phyloP scores from a whole-genome alignment of 306 rosid genomes.

The barrel medic (Medicago truncatula) region MtrunA17r5.0-ANR NC_053046.1:12347501-12348000 shows the following conservation, averaged over 20 bases:
- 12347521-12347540: slow-evolving; percentile 38
- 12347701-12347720: slow-evolving; percentile 33
- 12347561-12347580: slow-evolving; percentile 41
- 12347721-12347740: neutral
- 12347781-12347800: too few species aligned
- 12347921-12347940: too few species aligned
- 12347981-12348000: too few species aligned
- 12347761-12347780: too few species aligned
- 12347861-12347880: too few species aligned
- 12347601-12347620: slow-evolving; percentile 27
- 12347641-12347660: slow-evolving; percentile 81
- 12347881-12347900: too few species aligned
- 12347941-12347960: neutral
- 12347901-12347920: too few species aligned
- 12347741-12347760: neutral
- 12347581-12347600: slow-evolving; percentile 45
- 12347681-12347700: slow-evolving; percentile 60
- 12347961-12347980: too few species aligned
- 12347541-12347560: slow-evolving; percentile 46
- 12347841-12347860: too few species aligned
- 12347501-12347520: neutral
- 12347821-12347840: too few species aligned
- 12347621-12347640: slow-evolving; percentile 69
- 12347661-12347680: slow-evolving; percentile 98
- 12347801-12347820: too few species aligned